phyloP scores from a whole-genome alignment of 345 rosid genomes.

The Trapa incisa region DNA sequence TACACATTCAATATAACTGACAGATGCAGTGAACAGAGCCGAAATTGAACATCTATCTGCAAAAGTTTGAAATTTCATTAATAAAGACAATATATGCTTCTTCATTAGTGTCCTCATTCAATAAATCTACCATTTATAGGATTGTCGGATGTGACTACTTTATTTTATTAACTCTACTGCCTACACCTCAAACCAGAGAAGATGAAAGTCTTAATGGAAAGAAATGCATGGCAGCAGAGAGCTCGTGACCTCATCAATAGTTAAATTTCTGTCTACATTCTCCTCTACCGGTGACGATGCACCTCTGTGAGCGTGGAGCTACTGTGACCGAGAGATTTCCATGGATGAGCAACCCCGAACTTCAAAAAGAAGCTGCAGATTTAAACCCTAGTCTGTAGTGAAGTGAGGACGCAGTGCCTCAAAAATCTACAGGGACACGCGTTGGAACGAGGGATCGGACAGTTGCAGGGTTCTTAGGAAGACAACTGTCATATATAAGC shows the following conservation, averaged over 20 bases:
- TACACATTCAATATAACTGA: not conserved
- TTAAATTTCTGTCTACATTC: not conserved
- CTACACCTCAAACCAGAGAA: not conserved
- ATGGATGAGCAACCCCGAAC: not conserved
- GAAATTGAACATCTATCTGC: not conserved
- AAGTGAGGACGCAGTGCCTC: too few species aligned
- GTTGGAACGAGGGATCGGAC: conserved; percentile 1
- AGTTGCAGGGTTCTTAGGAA: not conserved
- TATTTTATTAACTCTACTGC: not conserved
- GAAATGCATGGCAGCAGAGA: not conserved
- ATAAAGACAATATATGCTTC: too few species aligned
- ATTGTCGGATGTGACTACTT: not conserved
- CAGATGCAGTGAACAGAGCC: not conserved
- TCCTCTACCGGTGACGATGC: not conserved
- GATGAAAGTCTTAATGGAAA: not conserved
- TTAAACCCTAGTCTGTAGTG: conserved; percentile 2
- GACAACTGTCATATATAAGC: not conserved
- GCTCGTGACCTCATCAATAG: not conserved
- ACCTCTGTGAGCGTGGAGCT: not conserved
- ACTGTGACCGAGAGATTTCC: not conserved
- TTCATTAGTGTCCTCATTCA: not conserved
- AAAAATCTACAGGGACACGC: conserved; percentile 5
- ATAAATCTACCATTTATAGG: not conserved
- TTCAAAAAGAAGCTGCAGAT: not conserved
- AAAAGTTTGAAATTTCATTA: too few species aligned